phyloP scores from a whole-genome alignment of 2,329 filamentous ascomycete species.

The Beauveria bassiana region DNA sequence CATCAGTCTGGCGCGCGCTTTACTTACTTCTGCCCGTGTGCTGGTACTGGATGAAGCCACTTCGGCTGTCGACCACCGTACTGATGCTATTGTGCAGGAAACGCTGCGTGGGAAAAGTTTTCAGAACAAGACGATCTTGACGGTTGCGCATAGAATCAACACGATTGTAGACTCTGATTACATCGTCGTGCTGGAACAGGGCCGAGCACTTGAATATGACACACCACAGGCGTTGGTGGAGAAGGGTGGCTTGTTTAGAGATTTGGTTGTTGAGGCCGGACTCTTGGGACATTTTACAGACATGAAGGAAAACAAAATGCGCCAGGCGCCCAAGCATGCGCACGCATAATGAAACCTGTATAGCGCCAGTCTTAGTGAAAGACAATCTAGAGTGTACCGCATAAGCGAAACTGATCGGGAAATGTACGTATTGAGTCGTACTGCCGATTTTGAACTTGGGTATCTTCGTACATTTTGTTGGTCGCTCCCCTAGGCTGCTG shows the following conservation, averaged over 20 bases:
- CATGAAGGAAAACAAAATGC: background rate
- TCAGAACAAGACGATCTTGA: constrained; percentile 85
- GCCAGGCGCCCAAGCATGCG: background rate
- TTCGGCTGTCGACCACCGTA: constrained; percentile 55
- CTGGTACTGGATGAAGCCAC: constrained; percentile 88
- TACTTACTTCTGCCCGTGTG: constrained; percentile 85
- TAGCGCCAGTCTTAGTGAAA: too few species aligned
- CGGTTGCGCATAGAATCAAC: constrained; percentile 89
- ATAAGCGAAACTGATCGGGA: too few species aligned
- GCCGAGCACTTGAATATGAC: constrained; percentile 77
- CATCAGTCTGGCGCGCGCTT: constrained; percentile 77
- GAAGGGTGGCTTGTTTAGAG: constrained; percentile 62
- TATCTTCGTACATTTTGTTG: too few species aligned
- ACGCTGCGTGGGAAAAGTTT: constrained; percentile 54
- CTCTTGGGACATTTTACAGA: constrained; percentile 5
- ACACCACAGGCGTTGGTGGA: constrained; percentile 66
- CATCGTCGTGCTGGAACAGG: constrained; percentile 81
- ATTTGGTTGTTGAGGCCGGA: constrained; percentile 23
- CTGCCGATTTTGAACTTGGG: too few species aligned
- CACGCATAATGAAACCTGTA: too few species aligned
- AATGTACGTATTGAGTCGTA: too few species aligned
- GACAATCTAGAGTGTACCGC: too few species aligned
- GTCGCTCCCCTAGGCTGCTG: too few species aligned
- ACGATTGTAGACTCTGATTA: constrained; percentile 75
- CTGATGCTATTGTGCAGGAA: constrained; percentile 50